Percentiles rank a stretch among this genome's conserved stretches.
phyloP scores from a whole-genome alignment of 306 rosid genomes.

The Inga laurina region DNA sequence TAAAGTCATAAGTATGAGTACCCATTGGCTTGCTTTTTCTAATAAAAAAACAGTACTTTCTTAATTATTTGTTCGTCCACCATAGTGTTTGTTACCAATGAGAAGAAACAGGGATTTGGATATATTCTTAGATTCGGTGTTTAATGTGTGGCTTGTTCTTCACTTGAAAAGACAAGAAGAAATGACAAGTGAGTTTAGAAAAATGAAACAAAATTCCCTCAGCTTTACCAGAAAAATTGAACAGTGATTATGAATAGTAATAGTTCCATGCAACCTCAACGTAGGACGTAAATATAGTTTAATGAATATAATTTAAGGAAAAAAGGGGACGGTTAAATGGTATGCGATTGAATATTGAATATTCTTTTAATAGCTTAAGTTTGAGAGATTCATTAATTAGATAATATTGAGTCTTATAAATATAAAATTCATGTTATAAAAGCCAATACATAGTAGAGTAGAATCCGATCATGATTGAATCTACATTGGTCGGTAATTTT shows the following conservation, averaged over 20 bases:
- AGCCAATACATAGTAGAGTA: too few species aligned
- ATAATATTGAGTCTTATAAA: too few species aligned
- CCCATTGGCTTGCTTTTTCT: background rate
- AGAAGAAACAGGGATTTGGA: slow-evolving; percentile 2
- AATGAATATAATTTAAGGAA: background rate
- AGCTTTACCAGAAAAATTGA: background rate
- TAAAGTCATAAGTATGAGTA: background rate
- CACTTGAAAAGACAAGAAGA: background rate
- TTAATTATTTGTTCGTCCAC: background rate
- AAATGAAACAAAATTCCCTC: background rate
- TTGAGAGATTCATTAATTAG: too few species aligned
- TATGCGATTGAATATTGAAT: too few species aligned
- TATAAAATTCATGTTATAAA: too few species aligned
- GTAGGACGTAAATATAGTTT: background rate
- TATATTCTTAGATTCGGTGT: slow-evolving; percentile 14
- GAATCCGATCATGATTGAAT: too few species aligned
- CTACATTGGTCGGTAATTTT: too few species aligned
- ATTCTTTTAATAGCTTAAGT: too few species aligned
- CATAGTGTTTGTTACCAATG: background rate
- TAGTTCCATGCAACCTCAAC: background rate
- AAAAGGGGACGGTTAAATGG: background rate
- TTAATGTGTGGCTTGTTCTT: background rate
- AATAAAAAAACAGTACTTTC: background rate
- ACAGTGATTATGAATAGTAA: background rate
- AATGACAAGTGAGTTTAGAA: background rate